Base-by-base conservation (phyloP, 2,329 filamentous ascomycete species). In the Colletotrichum sp. region DNA sequence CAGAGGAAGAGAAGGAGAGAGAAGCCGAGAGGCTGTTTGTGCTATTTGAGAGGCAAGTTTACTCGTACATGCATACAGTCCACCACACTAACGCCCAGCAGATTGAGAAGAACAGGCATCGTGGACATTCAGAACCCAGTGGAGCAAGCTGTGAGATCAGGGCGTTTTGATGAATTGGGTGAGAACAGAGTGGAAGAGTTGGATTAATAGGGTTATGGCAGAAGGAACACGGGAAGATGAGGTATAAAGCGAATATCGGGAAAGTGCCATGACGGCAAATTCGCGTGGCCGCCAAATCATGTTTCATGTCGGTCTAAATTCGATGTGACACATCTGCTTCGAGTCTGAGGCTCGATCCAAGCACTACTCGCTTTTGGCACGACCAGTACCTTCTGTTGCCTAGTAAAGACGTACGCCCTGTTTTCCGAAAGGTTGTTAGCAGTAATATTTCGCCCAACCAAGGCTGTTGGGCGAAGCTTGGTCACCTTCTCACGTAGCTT, bases 11-110 rank as follows among this genome's bases (percentile, higher is more conserved):
- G 86, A 98, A 96, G 84, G 95, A 98, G 83, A 89, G 95, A 74
- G 97, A 99, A 82, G 96, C 96, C 0, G 96, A 98, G 84, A 91
- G 92, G 72, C 85, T 98, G 1, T 98, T 98, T 85, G 95, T 98
- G 14, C 86, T 98, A 4, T 98, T 98, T 84, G 96, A 98, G 84
- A 90, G 95, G 93, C 94, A 86, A 77, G 86, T 78, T 48, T n/a
- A 10, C 26, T 14, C n/a, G 7, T 26, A 18, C 7, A 30, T 16
- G 3, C 26, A 24, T 21, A 8, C 26, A 24, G n/a, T 60, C 16
- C 10, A 12, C 30, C 13, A 57, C 32, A 55, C 77, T 79, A 68
- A 79, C 64, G 9, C 7, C 26, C 10, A 12, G 36, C 67, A 90
- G 89, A 76, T 86, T 97, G 59, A 95, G 92, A 82, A 91, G 90